A percentile compares a stretch with the other conserved stretches of the same genome.
Evolutionary conservation across 805 yeast genomes (phyloP).

Genomic region (Candida qinlingensis): DNA sequence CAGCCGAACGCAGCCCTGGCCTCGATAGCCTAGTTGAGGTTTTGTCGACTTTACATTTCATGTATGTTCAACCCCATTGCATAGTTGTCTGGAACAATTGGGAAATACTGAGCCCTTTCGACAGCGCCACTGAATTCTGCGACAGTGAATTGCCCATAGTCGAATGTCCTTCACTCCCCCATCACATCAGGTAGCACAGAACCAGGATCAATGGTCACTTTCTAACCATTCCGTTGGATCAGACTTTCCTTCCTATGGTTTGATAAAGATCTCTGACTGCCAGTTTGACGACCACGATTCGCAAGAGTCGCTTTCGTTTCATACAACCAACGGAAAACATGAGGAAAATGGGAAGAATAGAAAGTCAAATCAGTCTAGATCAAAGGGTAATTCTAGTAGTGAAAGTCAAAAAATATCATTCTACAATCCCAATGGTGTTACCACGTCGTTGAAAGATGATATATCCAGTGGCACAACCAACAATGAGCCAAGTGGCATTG

Average conservation of each 20-base stretch:
- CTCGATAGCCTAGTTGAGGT: no score
- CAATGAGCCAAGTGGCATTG: not conserved
- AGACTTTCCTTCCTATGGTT: constrained; percentile 18
- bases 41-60: not conserved
- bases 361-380: no score
- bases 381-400: not conserved
- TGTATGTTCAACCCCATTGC: not conserved
- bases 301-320: constrained; percentile 14
- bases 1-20: no score
- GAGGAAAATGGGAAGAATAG: not conserved
- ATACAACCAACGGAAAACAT: not conserved
- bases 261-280: constrained; percentile 19
- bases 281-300: constrained; percentile 15
- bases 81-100: not conserved
- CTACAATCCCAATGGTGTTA: not conserved
- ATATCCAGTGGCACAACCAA: not conserved
- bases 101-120: no score
- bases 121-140: no score
- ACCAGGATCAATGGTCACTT: not conserved
- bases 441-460: not conserved
- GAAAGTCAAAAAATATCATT: not conserved
- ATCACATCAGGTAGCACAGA: not conserved
- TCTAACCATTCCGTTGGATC: constrained; percentile 6
- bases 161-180: not conserved
- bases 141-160: no score